Base-by-base conservation (phyloP, 1,139 yeast genomes). In the Candida buenavistaensis region DNA sequence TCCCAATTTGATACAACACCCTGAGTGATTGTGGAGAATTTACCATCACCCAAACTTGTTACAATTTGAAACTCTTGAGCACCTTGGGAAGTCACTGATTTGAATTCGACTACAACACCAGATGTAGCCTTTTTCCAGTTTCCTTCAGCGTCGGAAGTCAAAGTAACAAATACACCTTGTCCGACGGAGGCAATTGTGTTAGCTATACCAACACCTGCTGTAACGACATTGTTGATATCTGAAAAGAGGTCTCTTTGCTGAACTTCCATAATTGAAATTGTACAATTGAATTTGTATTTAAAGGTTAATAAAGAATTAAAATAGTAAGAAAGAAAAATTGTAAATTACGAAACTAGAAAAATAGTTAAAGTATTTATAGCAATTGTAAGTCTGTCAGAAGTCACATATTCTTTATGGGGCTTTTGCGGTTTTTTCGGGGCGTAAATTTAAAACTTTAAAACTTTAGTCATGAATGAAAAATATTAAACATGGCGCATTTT, bases 111-210 rank as follows among this genome's bases (percentile, higher is more conserved):
- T 17, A 31, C 42, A 20, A 48, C 46, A 17, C 40, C 45, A 26
- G 44, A 38, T 28, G 53, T 43, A 23, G 41, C 47, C 6, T 43
- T 33, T 14, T 37, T 34, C 34, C 32, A 32, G 7, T 25, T 35
- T 12, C 41, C 37, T 6, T 11, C 40, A 19, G 45, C 40, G 29
- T 37, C 47, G 30, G 54, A 38, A 22, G 48, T 45, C 33, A 55
- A 44, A 6, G 42, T 37, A 14, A 39, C 45, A 25, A 43, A 44
- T 16, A 33, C 39, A 28, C 33, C 33, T 12, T 44, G 43, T 13
- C 43, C 38, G 23, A 33, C 40, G 22, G 50, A 37, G 30, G 35
- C 31, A 26, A 31, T 34, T 19, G 50, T 47, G 26, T 37, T 39
- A 20, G 33, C 38, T 14, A 43, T 38, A 33, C 45, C 52, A 33